Conservation (phyloP, 192 early-diverging fungal species). For the Linnemannia hyalina region DNA sequence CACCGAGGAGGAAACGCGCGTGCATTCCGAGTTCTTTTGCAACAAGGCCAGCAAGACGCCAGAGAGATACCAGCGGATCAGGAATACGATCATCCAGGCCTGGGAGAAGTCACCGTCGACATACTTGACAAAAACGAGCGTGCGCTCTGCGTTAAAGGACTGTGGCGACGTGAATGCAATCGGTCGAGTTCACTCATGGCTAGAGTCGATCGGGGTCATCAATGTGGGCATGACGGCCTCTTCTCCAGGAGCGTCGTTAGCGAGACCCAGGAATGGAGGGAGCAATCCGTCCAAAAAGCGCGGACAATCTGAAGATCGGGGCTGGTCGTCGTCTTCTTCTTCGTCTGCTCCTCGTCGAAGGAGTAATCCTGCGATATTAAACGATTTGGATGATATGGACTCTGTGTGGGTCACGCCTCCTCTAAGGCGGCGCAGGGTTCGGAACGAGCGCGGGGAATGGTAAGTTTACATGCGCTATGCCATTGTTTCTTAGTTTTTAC, state of each 20-base stretch:
- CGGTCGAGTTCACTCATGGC: conserved; percentile 84
- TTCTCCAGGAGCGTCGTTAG: conserved; percentile 53
- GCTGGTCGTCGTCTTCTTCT: conserved; percentile 51
- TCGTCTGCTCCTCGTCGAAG: conserved; percentile 27
- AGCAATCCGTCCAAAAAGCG: conserved; percentile 38
- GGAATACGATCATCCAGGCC: conserved; percentile 88
- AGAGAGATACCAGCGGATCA: conserved; percentile 87
- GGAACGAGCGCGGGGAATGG: conserved; percentile 75
- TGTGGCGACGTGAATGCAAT: conserved; percentile 97
- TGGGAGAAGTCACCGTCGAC: conserved; percentile 78
- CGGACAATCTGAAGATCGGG: conserved; percentile 32
- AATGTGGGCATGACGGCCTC: conserved; percentile 74
- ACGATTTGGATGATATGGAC: conserved; percentile 27
- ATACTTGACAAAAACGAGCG: conserved; percentile 88
- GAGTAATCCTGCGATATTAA: not conserved
- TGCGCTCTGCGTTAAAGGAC: conserved; percentile 80
- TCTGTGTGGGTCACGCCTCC: conserved; percentile 39
- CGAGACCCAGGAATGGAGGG: conserved; percentile 48
- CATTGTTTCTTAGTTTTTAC: too few relatives aligned
- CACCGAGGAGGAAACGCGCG: conserved; percentile 62
- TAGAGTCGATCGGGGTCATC: conserved; percentile 84
- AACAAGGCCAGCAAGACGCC: conserved; percentile 85
- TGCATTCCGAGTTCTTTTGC: conserved; percentile 75
- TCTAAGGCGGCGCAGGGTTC: conserved; percentile 69
- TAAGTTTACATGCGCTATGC: conserved; percentile 11